Evolutionary conservation across 257 asterid genomes (phyloP).

Genomic region (Nicotiana benthamiana): DNA sequence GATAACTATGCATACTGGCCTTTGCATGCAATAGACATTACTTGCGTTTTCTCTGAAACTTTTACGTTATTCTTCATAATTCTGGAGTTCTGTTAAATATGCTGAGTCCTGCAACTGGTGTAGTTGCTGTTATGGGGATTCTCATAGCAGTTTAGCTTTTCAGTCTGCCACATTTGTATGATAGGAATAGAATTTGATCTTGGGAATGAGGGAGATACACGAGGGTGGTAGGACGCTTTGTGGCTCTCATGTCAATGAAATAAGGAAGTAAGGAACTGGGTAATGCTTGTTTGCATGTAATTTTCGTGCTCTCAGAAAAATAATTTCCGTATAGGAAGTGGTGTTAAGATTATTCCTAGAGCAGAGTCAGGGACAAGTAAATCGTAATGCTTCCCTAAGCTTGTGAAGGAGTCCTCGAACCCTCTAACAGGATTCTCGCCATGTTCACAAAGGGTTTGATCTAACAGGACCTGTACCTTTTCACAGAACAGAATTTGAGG

Average conservation of each 20-base stretch:
- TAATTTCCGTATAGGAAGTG: neutral
- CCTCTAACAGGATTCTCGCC: too few relatives aligned
- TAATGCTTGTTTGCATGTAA: neutral
- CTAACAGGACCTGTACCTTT: neutral
- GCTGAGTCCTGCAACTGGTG: neutral
- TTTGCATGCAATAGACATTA: neutral
- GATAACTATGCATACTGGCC: neutral
- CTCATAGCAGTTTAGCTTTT: neutral
- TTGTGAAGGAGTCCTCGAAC: neutral
- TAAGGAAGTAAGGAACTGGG: neutral
- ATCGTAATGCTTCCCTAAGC: neutral
- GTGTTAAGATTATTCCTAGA: neutral
- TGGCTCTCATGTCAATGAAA: neutral
- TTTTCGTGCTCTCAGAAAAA: neutral
- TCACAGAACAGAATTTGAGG: neutral
- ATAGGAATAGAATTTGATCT: neutral
- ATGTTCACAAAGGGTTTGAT: neutral
- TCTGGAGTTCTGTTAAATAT: neutral
- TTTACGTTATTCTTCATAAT: neutral
- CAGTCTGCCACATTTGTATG: neutral
- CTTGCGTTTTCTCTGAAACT: neutral
- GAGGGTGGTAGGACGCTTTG: neutral
- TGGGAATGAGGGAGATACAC: neutral
- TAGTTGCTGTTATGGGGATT: neutral
- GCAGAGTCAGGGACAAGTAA: neutral